phyloP scores from a whole-genome alignment of 768 basidiomycete genomes.

The Lentinula detonsa region DNA sequence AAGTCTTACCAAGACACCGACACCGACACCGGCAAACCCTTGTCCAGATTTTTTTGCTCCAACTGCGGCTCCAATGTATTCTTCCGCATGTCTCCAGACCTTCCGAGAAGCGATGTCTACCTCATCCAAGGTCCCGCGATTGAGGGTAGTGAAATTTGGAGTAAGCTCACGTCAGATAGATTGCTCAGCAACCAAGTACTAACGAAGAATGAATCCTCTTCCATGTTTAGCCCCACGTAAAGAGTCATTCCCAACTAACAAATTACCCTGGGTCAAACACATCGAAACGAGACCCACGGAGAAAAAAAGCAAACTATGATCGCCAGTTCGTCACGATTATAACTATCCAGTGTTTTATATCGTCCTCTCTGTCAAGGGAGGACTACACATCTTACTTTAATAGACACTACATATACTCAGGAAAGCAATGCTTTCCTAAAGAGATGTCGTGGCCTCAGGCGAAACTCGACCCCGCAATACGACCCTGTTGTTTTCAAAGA shows the following conservation, averaged over 20 bases:
- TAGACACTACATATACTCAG: not conserved
- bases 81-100: constrained; percentile 1
- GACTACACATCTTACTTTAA: not conserved
- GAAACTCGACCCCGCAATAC: no score
- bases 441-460: no score
- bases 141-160: not conserved
- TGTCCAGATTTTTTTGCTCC: constrained; percentile 27
- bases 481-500: no score
- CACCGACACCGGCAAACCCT: constrained; percentile 23
- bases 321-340: not conserved
- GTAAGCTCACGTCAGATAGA: not conserved
- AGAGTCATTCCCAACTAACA: not conserved
- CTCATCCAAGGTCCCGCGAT: not conserved
- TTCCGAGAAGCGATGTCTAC: constrained; percentile 1
- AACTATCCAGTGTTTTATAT: not conserved
- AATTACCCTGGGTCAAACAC: not conserved
- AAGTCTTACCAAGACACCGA: constrained; percentile 20
- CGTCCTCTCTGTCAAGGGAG: not conserved
- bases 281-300: not conserved
- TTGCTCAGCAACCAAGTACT: not conserved
- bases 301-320: not conserved
- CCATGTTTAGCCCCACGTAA: not conserved
- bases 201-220: no score
- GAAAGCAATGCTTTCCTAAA: not conserved
- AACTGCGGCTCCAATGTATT: constrained; percentile 31